Conservation (phyloP, 2,329 filamentous ascomycete genomes). For the Paraphoma sp. region DNA sequence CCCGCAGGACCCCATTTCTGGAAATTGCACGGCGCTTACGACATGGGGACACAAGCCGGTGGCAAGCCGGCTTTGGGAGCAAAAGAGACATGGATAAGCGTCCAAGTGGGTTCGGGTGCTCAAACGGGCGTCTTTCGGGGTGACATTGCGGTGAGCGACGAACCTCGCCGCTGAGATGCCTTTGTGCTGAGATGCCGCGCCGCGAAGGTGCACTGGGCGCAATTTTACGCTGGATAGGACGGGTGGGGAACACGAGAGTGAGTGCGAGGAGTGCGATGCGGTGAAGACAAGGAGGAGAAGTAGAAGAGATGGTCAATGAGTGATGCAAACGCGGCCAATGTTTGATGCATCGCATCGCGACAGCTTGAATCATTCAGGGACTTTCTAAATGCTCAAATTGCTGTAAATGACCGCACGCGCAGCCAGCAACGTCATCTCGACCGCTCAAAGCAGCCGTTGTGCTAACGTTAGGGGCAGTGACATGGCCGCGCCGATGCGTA, state of each 20-base stretch:
- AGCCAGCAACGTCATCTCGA: not conserved
- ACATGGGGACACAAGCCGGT: not conserved
- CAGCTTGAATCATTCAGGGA: too few relatives aligned
- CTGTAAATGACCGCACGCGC: too few relatives aligned
- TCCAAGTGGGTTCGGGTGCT: not conserved
- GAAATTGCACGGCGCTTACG: slow-evolving; percentile 1
- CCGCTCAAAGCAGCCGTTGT: not conserved
- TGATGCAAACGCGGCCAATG: not conserved
- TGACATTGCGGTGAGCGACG: not conserved
- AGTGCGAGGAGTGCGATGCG: not conserved
- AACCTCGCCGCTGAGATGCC: not conserved
- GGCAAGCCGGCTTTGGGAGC: not conserved
- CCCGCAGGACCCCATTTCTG: not conserved
- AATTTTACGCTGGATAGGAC: not conserved
- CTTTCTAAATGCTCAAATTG: too few relatives aligned
- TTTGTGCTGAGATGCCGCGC: not conserved
- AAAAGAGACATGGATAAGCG: not conserved
- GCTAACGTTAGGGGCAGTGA: slow-evolving; percentile 4
- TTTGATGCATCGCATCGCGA: too few relatives aligned
- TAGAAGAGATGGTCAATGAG: not conserved
- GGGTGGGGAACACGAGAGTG: not conserved
- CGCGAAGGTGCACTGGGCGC: not conserved
- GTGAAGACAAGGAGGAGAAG: not conserved
- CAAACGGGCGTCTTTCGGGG: not conserved
- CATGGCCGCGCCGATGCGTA: slow-evolving; percentile 8